Percentiles rank a stretch among this genome's conserved stretches.
phyloP scores from a whole-genome alignment of 345 rosid genomes.

The Populus euphratica region DNA sequence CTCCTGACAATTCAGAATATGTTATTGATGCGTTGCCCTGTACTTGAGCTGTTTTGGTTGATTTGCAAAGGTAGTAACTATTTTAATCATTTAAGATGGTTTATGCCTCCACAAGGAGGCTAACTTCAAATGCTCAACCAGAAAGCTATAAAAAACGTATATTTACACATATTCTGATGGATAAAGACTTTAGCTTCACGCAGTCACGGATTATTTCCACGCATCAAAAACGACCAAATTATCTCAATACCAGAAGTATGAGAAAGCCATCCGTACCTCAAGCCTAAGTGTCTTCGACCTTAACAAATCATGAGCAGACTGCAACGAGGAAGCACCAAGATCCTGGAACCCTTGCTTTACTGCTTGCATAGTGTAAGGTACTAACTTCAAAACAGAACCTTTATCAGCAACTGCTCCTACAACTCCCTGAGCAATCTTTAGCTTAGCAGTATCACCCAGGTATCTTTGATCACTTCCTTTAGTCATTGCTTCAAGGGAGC shows the following conservation, averaged over 20 bases:
- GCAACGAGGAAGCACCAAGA: constrained; percentile 77
- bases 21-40: neutral
- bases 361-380: constrained; percentile 94
- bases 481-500: constrained; percentile 95
- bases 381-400: constrained; percentile 77
- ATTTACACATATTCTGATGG: neutral
- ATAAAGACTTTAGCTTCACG: neutral
- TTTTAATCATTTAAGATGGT: neutral
- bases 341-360: constrained; percentile 98
- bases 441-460: constrained; percentile 71
- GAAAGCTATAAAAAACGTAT: neutral
- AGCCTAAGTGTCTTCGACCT: constrained; percentile 69
- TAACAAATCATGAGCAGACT: constrained; percentile 69
- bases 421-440: constrained; percentile 98
- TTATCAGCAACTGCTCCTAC: constrained; percentile 94
- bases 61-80: neutral
- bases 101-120: neutral
- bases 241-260: neutral
- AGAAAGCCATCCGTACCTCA: constrained; percentile 47
- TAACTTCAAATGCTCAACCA: neutral
- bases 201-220: neutral
- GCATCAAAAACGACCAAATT: neutral
- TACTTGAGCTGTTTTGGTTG: neutral
- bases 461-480: constrained; percentile 94
- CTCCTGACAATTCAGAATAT: neutral